Conservation (phyloP, 495 filamentous ascomycete species). For the Sporormia fimetaria region DNA sequence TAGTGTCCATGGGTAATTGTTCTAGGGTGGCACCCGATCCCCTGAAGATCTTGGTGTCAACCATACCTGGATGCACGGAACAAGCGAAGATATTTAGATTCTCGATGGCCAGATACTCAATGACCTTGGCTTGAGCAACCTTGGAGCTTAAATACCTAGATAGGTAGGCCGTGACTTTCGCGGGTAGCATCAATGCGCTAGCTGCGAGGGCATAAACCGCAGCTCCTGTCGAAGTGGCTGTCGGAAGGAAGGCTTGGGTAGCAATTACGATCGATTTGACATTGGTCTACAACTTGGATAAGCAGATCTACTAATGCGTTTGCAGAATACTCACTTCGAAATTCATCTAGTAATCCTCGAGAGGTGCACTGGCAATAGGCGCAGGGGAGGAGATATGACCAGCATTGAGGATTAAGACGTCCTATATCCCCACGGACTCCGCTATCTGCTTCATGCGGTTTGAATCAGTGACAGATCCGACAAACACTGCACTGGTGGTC, state of each 20-base stretch:
- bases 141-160: slow-evolving; percentile 36
- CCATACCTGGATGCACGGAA: slow-evolving; percentile 36
- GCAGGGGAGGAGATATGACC: slow-evolving; percentile 26
- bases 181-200: slow-evolving; percentile 20
- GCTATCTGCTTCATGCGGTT: slow-evolving; percentile 20
- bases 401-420: slow-evolving; percentile 32
- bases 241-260: slow-evolving; percentile 34
- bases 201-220: slow-evolving; percentile 30
- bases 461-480: slow-evolving; percentile 24
- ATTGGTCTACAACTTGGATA: slow-evolving; percentile 36
- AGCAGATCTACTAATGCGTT: too few species aligned
- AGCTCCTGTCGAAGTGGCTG: slow-evolving; percentile 30
- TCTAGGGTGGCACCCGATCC: background rate
- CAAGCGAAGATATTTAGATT: slow-evolving; percentile 33
- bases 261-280: slow-evolving; percentile 33
- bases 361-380: slow-evolving; percentile 20
- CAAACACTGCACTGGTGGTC: slow-evolving; percentile 8
- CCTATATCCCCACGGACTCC: slow-evolving; percentile 27
- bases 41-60: slow-evolving; percentile 9
- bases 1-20: slow-evolving; percentile 1
- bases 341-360: slow-evolving; percentile 33
- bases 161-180: slow-evolving; percentile 14
- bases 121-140: slow-evolving; percentile 31
- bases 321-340: slow-evolving; percentile 33
- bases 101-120: slow-evolving; percentile 36